phyloP scores from a whole-genome alignment of 2,329 filamentous ascomycete genomes.

The Cladosporium sphaerospermum region DNA sequence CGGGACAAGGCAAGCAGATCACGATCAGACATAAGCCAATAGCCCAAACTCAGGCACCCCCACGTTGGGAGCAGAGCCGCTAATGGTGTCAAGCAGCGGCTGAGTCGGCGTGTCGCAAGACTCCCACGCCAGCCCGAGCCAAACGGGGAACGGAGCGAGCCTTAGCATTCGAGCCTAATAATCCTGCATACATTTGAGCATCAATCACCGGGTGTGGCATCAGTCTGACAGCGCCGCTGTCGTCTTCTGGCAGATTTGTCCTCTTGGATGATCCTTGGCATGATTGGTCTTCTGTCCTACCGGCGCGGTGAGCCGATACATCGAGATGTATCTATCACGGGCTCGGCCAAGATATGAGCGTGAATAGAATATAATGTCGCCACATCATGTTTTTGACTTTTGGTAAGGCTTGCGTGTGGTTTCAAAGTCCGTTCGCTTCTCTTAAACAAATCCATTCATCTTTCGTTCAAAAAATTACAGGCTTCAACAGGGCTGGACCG shows the following conservation, averaged over 20 bases:
- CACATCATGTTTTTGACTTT: background rate
- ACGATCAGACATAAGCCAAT: no score
- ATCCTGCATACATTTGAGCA: conserved; percentile 1
- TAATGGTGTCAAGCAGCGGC: no score
- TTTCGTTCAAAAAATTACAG: no score
- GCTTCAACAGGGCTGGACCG: background rate
- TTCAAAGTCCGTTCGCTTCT: no score
- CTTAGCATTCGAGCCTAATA: conserved; percentile 9
- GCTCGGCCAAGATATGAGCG: background rate
- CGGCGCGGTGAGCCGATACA: conserved; percentile 8
- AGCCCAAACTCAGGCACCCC: no score
- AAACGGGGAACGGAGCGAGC: conserved; percentile 11
- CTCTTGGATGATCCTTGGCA: background rate
- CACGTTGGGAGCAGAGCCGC: no score
- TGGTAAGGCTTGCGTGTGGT: background rate
- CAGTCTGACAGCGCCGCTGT: conserved; percentile 7
- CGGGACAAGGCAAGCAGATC: no score
- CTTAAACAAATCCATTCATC: no score
- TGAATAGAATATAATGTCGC: background rate
- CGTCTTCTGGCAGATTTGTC: background rate
- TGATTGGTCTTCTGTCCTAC: conserved; percentile 1
- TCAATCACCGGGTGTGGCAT: background rate
- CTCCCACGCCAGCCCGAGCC: conserved; percentile 8
- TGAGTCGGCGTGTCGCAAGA: background rate
- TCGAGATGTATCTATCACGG: conserved; percentile 6